Conservation (phyloP, 495 filamentous ascomycete species). For the Neurospora sp. region DNA sequence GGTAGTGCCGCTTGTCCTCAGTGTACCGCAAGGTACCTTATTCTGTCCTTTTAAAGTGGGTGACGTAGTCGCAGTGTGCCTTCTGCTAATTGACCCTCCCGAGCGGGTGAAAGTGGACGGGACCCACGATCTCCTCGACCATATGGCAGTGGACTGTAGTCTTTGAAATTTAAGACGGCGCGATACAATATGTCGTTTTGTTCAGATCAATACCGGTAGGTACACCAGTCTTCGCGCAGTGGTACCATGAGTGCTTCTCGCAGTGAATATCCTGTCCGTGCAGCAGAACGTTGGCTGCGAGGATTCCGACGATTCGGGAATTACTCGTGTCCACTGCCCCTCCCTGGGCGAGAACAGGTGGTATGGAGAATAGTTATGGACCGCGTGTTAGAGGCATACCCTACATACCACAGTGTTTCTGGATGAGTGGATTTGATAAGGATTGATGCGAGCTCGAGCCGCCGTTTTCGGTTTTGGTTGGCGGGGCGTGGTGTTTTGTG, state of each 20-base stretch:
- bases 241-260: not conserved
- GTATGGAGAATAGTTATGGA: too few species aligned
- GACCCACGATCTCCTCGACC: not conserved
- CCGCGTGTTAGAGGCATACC: not conserved
- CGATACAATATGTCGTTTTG: not conserved
- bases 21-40: not conserved
- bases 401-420: not conserved
- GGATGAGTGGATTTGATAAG: not conserved
- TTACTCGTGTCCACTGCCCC: not conserved
- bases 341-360: not conserved
- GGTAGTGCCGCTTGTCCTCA: not conserved
- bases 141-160: not conserved
- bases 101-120: not conserved
- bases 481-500: conserved; percentile 24
- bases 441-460: conserved; percentile 27
- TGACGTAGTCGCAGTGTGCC: not conserved
- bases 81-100: not conserved
- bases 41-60: not conserved
- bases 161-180: not conserved
- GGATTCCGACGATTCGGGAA: not conserved
- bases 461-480: conserved; percentile 23
- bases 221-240: not conserved
- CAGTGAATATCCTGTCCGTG: not conserved
- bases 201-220: not conserved
- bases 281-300: not conserved